Percentiles rank a stretch among this genome's conserved stretches.
phyloP scores from a whole-genome alignment of 1,284 basidiomycete species.

The Cystobasidiaceae sp. region DNA sequence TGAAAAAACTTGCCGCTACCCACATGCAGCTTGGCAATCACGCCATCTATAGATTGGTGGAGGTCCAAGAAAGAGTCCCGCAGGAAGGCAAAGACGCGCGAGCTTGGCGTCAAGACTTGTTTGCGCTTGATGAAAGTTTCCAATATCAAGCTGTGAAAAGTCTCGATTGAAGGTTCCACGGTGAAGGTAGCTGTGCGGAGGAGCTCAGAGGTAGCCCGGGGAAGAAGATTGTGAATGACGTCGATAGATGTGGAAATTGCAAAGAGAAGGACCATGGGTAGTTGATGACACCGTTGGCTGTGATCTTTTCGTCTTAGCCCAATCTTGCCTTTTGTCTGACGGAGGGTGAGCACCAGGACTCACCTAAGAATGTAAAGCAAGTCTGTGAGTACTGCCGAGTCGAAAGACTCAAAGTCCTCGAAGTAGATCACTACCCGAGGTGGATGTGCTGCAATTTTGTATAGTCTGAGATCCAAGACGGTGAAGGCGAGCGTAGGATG shows the following conservation, averaged over 20 bases:
- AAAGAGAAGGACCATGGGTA: constrained; percentile 27
- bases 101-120: constrained; percentile 7
- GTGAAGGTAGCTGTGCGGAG: constrained; percentile 15
- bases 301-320: neutral
- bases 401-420: constrained; percentile 31
- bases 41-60: constrained; percentile 22
- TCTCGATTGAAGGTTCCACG: constrained; percentile 12
- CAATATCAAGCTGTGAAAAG: constrained; percentile 16
- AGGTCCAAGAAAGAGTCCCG: constrained; percentile 24
- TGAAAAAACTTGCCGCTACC: neutral
- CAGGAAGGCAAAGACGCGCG: neutral
- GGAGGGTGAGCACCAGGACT: neutral
- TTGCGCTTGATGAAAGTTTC: constrained; percentile 15
- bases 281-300: neutral
- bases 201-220: neutral
- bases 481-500: no score
- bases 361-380: constrained; percentile 21
- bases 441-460: neutral
- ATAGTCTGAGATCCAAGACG: neutral
- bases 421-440: constrained; percentile 15
- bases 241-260: constrained; percentile 26
- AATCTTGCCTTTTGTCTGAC: neutral
- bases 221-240: constrained; percentile 12
- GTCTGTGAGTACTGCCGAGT: constrained; percentile 13
- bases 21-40: constrained; percentile 21